Evolutionary conservation across 768 basidiomycete genomes (phyloP).

Genomic region (Boletus coccyginus): DNA sequence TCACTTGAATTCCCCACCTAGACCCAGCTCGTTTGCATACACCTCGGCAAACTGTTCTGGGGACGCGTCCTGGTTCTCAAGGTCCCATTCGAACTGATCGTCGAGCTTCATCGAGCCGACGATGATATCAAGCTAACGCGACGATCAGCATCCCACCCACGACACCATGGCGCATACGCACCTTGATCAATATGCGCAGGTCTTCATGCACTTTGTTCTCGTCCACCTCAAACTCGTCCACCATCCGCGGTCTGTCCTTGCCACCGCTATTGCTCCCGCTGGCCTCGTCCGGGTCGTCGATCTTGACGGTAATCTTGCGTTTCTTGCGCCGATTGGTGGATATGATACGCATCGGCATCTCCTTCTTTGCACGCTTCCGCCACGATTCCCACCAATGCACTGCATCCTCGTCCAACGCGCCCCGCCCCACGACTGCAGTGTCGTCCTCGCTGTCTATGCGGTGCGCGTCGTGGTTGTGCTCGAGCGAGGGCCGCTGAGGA

Average conservation of each 20-base stretch:
- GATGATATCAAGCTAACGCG: constrained; percentile 83
- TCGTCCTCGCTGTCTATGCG: constrained; percentile 25
- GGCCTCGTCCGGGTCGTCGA: constrained; percentile 21
- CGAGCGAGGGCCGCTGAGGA: constrained; percentile 7
- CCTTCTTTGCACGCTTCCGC: constrained; percentile 49
- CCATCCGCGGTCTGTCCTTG: constrained; percentile 47
- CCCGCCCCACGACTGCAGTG: constrained; percentile 26
- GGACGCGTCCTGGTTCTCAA: constrained; percentile 72
- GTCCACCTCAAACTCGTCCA: constrained; percentile 65
- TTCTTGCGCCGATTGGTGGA: constrained; percentile 38
- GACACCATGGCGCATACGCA: constrained; percentile 34
- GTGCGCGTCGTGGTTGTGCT: constrained; percentile 24
- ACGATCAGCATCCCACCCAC: constrained; percentile 5
- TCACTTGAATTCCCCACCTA: constrained; percentile 90
- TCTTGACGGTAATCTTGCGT: constrained; percentile 38
- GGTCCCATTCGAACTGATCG: constrained; percentile 98
- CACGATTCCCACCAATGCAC: constrained; percentile 70
- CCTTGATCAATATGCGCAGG: constrained; percentile 90
- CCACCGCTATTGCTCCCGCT: constrained; percentile 23
- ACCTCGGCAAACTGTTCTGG: constrained; percentile 93
- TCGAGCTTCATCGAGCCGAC: constrained; percentile 90
- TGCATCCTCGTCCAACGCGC: constrained; percentile 48
- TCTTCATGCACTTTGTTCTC: constrained; percentile 74
- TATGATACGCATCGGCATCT: constrained; percentile 29
- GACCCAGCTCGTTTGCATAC: constrained; percentile 82